phyloP scores from a whole-genome alignment of 257 asterid species.

The Euphrasia confusa region DNA sequence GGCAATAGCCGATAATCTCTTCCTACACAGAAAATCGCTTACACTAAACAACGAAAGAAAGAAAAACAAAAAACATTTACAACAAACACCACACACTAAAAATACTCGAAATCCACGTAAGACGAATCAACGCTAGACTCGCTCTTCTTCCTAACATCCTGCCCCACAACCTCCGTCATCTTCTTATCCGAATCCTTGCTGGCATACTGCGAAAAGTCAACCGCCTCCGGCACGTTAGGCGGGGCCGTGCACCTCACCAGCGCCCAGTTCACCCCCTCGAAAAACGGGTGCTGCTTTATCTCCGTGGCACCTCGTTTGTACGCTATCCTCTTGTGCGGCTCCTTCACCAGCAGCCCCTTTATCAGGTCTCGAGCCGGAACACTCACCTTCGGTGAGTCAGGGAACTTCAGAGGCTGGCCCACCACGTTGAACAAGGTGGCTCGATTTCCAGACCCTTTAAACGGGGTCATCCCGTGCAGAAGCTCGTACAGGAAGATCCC shows the following conservation, averaged over 20 bases:
- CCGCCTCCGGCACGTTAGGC: slow-evolving; percentile 40
- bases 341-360: slow-evolving; percentile 49
- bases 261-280: slow-evolving; percentile 60
- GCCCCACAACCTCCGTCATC: slow-evolving; percentile 27
- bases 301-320: slow-evolving; percentile 55
- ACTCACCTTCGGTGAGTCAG: slow-evolving; percentile 37
- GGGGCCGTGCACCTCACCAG: slow-evolving; percentile 47
- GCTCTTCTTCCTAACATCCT: slow-evolving; percentile 27
- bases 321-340: slow-evolving; percentile 50
- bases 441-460: slow-evolving; percentile 41
- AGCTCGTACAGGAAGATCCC: slow-evolving; percentile 48
- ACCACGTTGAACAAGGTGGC: slow-evolving; percentile 43
- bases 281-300: slow-evolving; percentile 58
- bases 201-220: slow-evolving; percentile 41
- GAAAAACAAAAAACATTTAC: too few relatives aligned
- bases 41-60: too few relatives aligned
- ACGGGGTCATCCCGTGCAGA: slow-evolving; percentile 39
- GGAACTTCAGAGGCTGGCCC: slow-evolving; percentile 47
- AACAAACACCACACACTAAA: slow-evolving; percentile 19
- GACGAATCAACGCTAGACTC: slow-evolving; percentile 30
- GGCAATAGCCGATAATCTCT: too few relatives aligned
- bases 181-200: slow-evolving; percentile 40
- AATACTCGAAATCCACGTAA: slow-evolving; percentile 52
- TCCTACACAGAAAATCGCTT: too few relatives aligned
- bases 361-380: slow-evolving; percentile 40